These are phyloP conservation scores for Tubosaeta sp. DNA, from an alignment of 768 basidiomycete genomes.

Conservation along the genomic window DNA sequence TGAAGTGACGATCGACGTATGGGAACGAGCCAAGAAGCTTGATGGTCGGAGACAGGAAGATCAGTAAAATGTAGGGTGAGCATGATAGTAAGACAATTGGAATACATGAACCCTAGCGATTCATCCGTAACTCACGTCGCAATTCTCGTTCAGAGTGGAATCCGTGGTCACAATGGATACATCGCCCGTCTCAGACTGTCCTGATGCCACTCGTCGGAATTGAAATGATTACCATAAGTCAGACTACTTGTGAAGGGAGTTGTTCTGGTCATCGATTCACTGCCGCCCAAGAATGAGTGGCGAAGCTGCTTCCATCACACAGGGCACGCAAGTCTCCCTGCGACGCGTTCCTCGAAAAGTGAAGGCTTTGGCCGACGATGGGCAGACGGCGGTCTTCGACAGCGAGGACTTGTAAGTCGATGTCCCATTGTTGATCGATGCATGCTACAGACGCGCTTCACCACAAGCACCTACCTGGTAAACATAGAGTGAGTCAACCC, in stretches of 20 bases:
- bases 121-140: neutral
- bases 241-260: constrained; percentile 1
- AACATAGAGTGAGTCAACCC: constrained; percentile 28
- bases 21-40: constrained; percentile 62
- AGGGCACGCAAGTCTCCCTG: constrained; percentile 21
- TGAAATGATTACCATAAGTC: constrained; percentile 5
- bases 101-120: neutral
- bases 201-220: constrained; percentile 5
- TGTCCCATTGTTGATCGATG: neutral
- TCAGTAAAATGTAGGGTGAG: constrained; percentile 11
- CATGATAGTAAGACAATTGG: neutral
- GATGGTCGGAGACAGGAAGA: constrained; percentile 41
- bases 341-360: constrained; percentile 20
- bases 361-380: constrained; percentile 17
- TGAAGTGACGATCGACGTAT: constrained; percentile 53
- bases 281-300: constrained; percentile 14
- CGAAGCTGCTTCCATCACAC: constrained; percentile 13
- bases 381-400: constrained; percentile 23
- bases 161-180: neutral
- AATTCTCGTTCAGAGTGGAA: neutral
- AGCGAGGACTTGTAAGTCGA: constrained; percentile 33
- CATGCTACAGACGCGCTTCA: neutral
- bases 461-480: constrained; percentile 39
- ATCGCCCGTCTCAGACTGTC: neutral
- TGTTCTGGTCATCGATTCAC: neutral